phyloP scores from a whole-genome alignment of 129 eudicot genomes.

The Chrysanthemum seticuspe region DNA sequence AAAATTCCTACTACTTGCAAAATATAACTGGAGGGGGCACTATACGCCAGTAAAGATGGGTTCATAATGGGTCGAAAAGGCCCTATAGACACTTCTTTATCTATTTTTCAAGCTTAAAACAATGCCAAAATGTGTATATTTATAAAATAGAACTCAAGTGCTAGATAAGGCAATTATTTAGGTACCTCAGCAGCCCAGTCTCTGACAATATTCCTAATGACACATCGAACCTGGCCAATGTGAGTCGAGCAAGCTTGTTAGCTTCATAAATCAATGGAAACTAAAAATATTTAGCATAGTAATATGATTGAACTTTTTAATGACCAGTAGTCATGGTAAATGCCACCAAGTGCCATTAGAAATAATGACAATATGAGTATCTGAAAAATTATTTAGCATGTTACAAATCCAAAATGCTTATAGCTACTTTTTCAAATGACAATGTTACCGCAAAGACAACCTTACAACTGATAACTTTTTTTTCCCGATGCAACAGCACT shows the following conservation, averaged over 20 bases:
- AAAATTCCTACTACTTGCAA: too few species aligned
- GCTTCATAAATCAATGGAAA: not conserved
- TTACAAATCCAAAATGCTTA: too few species aligned
- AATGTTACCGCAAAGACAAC: not conserved
- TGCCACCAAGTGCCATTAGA: slow-evolving; percentile 14
- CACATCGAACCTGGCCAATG: slow-evolving; percentile 74
- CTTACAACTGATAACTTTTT: not conserved
- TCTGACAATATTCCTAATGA: slow-evolving; percentile 86
- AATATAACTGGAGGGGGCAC: too few species aligned
- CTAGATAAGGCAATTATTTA: slow-evolving; percentile 18
- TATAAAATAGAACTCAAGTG: slow-evolving; percentile 8
- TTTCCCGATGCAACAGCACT: not conserved
- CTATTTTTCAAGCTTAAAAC: not conserved
- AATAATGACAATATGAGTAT: not conserved
- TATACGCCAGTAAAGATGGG: too few species aligned
- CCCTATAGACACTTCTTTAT: too few species aligned
- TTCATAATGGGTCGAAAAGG: too few species aligned
- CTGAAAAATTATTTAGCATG: too few species aligned
- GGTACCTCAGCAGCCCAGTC: slow-evolving; percentile 98
- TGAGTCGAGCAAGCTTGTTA: slow-evolving; percentile 14
- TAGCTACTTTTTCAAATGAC: not conserved
- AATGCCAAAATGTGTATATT: slow-evolving; percentile 11
- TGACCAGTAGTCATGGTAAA: not conserved
- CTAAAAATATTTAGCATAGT: not conserved
- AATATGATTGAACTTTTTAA: not conserved